Conservation (phyloP, 345 rosid genomes). For the Hibiscus tridactylites region DNA sequence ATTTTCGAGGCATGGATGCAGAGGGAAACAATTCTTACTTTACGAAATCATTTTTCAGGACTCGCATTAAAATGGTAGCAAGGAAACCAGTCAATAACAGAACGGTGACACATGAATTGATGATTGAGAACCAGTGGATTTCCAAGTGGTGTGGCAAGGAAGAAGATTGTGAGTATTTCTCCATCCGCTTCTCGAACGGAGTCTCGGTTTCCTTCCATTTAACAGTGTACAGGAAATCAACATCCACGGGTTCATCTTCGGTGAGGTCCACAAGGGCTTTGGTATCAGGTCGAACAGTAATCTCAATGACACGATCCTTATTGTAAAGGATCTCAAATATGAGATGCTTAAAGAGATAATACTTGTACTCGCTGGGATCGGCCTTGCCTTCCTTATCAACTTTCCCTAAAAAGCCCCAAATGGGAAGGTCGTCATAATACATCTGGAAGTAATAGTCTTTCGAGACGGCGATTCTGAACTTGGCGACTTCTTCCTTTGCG, state of each 20-base stretch:
- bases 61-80: constrained; percentile 51
- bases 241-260: constrained; percentile 34
- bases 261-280: constrained; percentile 30
- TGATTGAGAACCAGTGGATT: constrained; percentile 53
- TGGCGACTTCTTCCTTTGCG: constrained; percentile 31
- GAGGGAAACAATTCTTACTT: constrained; percentile 26
- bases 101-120: constrained; percentile 51
- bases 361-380: constrained; percentile 35
- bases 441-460: constrained; percentile 50
- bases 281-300: constrained; percentile 31
- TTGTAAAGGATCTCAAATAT: constrained; percentile 37
- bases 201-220: constrained; percentile 46
- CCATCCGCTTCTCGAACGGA: constrained; percentile 47
- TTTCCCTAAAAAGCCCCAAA: constrained; percentile 45
- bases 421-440: constrained; percentile 48
- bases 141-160: constrained; percentile 44
- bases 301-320: constrained; percentile 50
- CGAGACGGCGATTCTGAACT: constrained; percentile 29
- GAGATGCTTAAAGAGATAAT: constrained; percentile 38
- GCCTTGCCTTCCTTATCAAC: constrained; percentile 39
- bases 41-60: constrained; percentile 44
- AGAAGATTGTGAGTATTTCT: constrained; percentile 37
- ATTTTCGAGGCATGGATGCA: background rate
- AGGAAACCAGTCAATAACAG: constrained; percentile 52
- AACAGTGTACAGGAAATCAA: constrained; percentile 39